A percentile compares a stretch with the other conserved stretches of the same genome.
These are phyloP conservation scores for Citropsis articulata DNA, from an alignment of 345 rosid genomes.

Conservation along the genomic window DNA sequence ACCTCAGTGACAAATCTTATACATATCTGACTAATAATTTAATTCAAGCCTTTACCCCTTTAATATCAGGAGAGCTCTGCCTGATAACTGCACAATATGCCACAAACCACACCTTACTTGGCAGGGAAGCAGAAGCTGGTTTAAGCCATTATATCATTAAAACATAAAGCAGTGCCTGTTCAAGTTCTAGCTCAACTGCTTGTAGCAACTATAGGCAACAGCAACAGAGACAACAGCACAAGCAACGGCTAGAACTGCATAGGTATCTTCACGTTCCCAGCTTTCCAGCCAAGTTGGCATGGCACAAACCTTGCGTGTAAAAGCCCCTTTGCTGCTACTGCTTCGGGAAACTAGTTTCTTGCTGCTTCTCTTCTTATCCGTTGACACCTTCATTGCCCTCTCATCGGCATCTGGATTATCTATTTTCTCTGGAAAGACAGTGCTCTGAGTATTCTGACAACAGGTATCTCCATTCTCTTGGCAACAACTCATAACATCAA, in stretches of 20 bases:
- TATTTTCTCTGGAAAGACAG: constrained; percentile 22
- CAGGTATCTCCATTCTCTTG: constrained; percentile 57
- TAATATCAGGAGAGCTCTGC: background rate
- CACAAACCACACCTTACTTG: background rate
- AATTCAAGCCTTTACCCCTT: background rate
- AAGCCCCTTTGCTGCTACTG: constrained; percentile 39
- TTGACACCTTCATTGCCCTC: constrained; percentile 22
- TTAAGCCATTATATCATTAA: background rate
- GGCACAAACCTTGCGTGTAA: constrained; percentile 37
- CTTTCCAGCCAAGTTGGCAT: constrained; percentile 73
- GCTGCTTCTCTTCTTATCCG: constrained; percentile 44
- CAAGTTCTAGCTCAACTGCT: constrained; percentile 41
- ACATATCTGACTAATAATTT: background rate
- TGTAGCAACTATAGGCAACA: constrained; percentile 70
- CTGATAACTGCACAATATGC: background rate
- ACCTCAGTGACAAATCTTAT: background rate
- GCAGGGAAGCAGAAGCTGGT: background rate
- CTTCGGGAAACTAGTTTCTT: constrained; percentile 30
- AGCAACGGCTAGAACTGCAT: constrained; percentile 72
- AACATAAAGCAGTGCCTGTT: background rate
- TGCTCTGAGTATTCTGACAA: constrained; percentile 30
- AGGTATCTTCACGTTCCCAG: constrained; percentile 89
- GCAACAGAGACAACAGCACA: constrained; percentile 80
- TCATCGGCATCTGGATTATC: constrained; percentile 22
- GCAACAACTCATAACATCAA: constrained; percentile 52